phyloP scores from a whole-genome alignment of 495 filamentous ascomycete species.

The Penicillium lagena region DNA sequence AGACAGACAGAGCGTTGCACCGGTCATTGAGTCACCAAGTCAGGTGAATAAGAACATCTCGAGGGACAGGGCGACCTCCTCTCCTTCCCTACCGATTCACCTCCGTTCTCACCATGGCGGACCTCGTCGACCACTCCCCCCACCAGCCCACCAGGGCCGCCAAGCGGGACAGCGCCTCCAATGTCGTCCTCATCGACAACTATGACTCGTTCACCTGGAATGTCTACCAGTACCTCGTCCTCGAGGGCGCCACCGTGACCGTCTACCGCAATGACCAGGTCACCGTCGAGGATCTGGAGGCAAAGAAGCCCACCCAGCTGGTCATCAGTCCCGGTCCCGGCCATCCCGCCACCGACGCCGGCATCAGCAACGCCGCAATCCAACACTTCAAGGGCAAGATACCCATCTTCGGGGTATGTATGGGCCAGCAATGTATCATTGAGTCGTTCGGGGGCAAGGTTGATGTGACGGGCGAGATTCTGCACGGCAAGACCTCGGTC shows the following conservation, averaged over 20 bases:
- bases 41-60: too few relatives aligned
- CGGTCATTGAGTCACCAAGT: background rate
- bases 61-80: too few relatives aligned
- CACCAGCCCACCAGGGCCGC: slow-evolving; percentile 66
- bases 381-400: slow-evolving; percentile 91
- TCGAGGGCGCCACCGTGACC: slow-evolving; percentile 84
- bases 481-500: slow-evolving; percentile 94
- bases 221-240: slow-evolving; percentile 93
- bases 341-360: slow-evolving; percentile 83
- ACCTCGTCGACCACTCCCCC: slow-evolving; percentile 80
- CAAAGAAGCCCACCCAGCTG: slow-evolving; percentile 80
- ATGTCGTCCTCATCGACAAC: slow-evolving; percentile 95
- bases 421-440: slow-evolving; percentile 98
- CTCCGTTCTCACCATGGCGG: slow-evolving; percentile 10
- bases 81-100: too few relatives aligned
- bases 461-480: slow-evolving; percentile 87
- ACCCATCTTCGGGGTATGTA: slow-evolving; percentile 94
- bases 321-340: slow-evolving; percentile 94
- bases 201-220: slow-evolving; percentile 99
- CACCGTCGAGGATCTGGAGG: slow-evolving; percentile 73
- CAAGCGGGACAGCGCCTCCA: slow-evolving; percentile 68
- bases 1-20: background rate
- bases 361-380: slow-evolving; percentile 87
- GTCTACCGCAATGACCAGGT: slow-evolving; percentile 92
- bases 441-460: slow-evolving; percentile 87